These are phyloP conservation scores for Aureobasidium sp. DNA, from an alignment of 2,329 filamentous ascomycete genomes.

Conservation along the genomic window DNA sequence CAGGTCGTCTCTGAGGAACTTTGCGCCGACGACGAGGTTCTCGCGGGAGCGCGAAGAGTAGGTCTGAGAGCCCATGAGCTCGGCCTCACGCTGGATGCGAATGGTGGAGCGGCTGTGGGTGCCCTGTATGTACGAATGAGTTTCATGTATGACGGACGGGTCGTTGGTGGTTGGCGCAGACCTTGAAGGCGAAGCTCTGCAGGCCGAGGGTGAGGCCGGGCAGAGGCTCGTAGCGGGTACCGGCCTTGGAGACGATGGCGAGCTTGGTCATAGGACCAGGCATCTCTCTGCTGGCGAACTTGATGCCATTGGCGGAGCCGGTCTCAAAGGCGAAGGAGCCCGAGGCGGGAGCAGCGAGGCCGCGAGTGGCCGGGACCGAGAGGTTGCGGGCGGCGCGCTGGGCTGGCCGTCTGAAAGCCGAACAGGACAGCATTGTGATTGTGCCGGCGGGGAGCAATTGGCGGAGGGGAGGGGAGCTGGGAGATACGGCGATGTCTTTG, in stretches of 20 bases:
- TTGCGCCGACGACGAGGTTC: slow-evolving; percentile 84
- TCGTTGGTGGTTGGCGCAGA: slow-evolving; percentile 30
- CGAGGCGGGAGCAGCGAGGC: slow-evolving; percentile 59
- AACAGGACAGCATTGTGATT: slow-evolving; percentile 56
- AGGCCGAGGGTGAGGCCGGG: slow-evolving; percentile 86
- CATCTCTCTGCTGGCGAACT: slow-evolving; percentile 85
- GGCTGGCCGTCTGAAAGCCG: slow-evolving; percentile 55
- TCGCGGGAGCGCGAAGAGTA: slow-evolving; percentile 83
- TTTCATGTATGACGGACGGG: neutral
- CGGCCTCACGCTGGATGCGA: slow-evolving; percentile 88
- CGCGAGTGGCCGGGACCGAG: slow-evolving; percentile 50
- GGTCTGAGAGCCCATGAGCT: slow-evolving; percentile 90
- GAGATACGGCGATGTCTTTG: slow-evolving; percentile 4
- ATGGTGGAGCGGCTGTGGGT: slow-evolving; percentile 82
- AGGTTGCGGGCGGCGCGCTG: slow-evolving; percentile 53
- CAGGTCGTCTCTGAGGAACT: slow-evolving; percentile 90
- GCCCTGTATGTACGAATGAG: slow-evolving; percentile 46
- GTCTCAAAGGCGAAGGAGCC: slow-evolving; percentile 81
- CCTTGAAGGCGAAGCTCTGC: slow-evolving; percentile 97
- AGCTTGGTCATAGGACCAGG: slow-evolving; percentile 84
- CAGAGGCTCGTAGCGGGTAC: slow-evolving; percentile 82
- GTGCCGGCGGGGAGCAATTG: slow-evolving; percentile 16
- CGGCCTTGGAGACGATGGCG: slow-evolving; percentile 86
- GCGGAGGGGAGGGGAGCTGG: slow-evolving; percentile 15
- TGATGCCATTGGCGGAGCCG: slow-evolving; percentile 77